These are phyloP conservation scores for Podochytrium sp. DNA, from an alignment of 192 early-diverging fungal genomes.

Conservation along the genomic window DNA sequence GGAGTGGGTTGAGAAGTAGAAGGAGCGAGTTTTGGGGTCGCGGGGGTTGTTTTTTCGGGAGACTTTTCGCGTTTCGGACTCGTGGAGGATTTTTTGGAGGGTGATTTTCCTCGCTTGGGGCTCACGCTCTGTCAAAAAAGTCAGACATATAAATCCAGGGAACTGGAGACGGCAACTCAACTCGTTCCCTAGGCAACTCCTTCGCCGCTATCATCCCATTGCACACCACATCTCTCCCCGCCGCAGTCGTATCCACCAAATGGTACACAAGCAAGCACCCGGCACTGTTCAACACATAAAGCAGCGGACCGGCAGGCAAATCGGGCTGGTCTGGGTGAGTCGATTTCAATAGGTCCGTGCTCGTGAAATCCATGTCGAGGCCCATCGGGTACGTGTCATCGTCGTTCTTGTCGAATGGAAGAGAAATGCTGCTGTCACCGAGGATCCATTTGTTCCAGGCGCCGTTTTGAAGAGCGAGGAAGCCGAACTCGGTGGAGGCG, in stretches of 20 bases:
- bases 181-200: not conserved
- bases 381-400: constrained; percentile 74
- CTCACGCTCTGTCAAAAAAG: not conserved
- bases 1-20: not conserved
- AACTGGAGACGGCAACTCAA: too few relatives aligned
- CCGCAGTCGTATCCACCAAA: not conserved
- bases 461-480: constrained; percentile 50
- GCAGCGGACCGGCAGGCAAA: constrained; percentile 14
- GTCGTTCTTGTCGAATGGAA: constrained; percentile 59
- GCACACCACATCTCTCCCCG: not conserved
- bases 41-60: not conserved
- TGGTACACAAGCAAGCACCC: constrained; percentile 19
- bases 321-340: not conserved
- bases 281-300: constrained; percentile 18
- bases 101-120: not conserved
- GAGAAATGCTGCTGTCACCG: constrained; percentile 47
- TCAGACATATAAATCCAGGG: too few relatives aligned
- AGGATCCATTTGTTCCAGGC: constrained; percentile 74
- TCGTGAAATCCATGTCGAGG: constrained; percentile 75
- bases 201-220: not conserved
- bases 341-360: constrained; percentile 34
- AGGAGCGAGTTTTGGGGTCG: too few relatives aligned
- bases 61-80: not conserved
- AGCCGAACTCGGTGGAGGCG: constrained; percentile 25
- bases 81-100: not conserved